Conservation (phyloP, 1,284 basidiomycete species). For the Ganoderma lingzhi region DNA sequence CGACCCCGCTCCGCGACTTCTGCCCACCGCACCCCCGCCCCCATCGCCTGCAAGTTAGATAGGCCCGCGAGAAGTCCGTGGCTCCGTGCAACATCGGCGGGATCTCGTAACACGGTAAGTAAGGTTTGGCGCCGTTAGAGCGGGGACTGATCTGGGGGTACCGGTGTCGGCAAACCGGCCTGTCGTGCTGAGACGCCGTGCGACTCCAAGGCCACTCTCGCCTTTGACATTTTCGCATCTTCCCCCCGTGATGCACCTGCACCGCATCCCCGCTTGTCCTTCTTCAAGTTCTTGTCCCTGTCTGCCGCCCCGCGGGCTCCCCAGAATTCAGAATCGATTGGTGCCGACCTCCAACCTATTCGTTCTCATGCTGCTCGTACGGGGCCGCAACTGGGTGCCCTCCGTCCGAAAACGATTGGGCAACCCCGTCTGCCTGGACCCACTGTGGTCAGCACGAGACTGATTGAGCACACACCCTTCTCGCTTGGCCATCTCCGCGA, state of each 20-base stretch:
- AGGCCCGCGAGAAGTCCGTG: background rate
- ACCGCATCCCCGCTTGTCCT: background rate
- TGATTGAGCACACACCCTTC: slow-evolving; percentile 7
- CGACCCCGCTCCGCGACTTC: slow-evolving; percentile 1
- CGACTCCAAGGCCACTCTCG: background rate
- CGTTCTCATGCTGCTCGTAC: background rate
- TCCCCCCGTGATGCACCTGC: background rate
- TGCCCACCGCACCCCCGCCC: background rate
- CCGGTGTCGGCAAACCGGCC: background rate
- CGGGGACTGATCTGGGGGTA: slow-evolving; percentile 13
- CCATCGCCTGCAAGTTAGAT: background rate
- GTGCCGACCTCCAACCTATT: background rate
- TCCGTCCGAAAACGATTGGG: background rate
- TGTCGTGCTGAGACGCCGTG: background rate
- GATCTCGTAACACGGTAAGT: background rate
- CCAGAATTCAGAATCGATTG: background rate
- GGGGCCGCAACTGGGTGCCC: background rate
- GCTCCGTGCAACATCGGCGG: background rate
- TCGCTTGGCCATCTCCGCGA: slow-evolving; percentile 13
- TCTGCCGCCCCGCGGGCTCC: background rate
- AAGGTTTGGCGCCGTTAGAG: slow-evolving; percentile 7
- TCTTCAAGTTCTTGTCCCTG: background rate
- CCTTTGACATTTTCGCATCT: slow-evolving; percentile 1
- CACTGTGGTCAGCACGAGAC: slow-evolving; percentile 20
- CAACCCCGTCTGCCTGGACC: background rate